Percentiles rank a stretch among this genome's conserved stretches.
Conservation (phyloP, 2,329 filamentous ascomycete species). For the Ceratocystis ficicola region DNA sequence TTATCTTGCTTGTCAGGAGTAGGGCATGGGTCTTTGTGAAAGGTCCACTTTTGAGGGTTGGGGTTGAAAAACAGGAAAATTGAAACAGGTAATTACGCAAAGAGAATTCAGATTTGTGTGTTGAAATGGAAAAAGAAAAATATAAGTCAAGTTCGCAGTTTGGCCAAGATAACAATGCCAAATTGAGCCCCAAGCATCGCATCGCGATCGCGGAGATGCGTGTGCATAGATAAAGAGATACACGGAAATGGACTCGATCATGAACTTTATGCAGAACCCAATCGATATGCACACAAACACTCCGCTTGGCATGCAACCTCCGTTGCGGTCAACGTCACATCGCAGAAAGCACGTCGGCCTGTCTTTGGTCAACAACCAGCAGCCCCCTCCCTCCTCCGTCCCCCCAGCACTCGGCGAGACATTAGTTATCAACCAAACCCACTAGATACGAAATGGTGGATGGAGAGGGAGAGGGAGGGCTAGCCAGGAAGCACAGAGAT, state of each 20-base stretch:
- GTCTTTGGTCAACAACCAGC: neutral
- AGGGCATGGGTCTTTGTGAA: neutral
- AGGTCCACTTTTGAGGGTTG: slow-evolving; percentile 4
- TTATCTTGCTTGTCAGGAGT: neutral
- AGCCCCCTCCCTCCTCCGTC: neutral
- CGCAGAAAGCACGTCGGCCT: neutral
- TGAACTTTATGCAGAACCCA: too few species aligned
- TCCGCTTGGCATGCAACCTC: slow-evolving; percentile 2
- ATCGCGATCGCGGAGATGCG: too few species aligned
- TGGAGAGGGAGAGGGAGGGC: neutral
- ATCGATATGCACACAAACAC: slow-evolving; percentile 5
- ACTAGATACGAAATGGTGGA: neutral
- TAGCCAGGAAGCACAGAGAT: neutral
- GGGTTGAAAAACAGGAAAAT: neutral
- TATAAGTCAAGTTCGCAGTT: neutral
- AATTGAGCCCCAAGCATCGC: neutral
- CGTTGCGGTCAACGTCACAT: slow-evolving; percentile 4
- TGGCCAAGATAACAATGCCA: neutral
- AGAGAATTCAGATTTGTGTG: neutral
- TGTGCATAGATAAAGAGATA: neutral
- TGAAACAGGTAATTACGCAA: neutral
- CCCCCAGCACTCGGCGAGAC: neutral
- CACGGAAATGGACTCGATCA: neutral
- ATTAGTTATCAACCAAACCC: neutral
- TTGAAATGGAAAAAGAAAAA: neutral